Evolutionary conservation across 176 grass and related monocot species (phyloP), one percentile per base, ranked within the genome.

Genomic region (Eragrostis nindensis): DNA sequence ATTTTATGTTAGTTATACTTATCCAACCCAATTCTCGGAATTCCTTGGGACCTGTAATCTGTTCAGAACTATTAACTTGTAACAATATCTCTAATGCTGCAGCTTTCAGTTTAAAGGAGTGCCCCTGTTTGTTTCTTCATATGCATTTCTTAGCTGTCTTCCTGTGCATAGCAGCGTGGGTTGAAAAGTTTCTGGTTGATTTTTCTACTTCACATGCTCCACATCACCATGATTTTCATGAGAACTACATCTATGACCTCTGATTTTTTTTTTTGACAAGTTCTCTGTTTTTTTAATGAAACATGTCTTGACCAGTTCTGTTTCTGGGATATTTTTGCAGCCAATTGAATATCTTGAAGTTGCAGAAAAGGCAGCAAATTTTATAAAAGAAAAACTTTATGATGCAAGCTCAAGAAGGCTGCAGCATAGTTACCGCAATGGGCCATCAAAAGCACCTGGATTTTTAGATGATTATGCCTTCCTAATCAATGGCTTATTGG

Each of bases 391-490:
- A 60, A 98, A 86, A 36, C 88, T 95, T 16, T 95, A 93, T 86
- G 90, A 98, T 52, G 53, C 63, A 75, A 80, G 4, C 22, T 81
- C 90, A 66, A 71, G 82, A 16, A 90, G 90, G 78, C 74, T 98
- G 79, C 71, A 98, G 76, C 95, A 91, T 80, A 95, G 96, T 72
- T 95, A 89, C 54, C 78, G 96, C 65, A 95, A 95, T 79, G 92
- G 96, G 19, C 96, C 96, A 82, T 94, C 90, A 43, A 98, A 95
- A 91, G 92, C 90, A 71, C 96, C 96, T 57, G 92, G 96, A 26
- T 98, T 98, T 83, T 92, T 98, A 80, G 92, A 98, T 86, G 96
- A 98, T 82, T 98, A 98, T 76, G 90, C 96, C n/a, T 98, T 95
- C 62, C 82, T 95, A 55, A 93, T 98, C 47, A 85, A 80, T 50